Conservation (phyloP, 2,329 filamentous ascomycete species). For the Sporothrix euskadiensis region DNA sequence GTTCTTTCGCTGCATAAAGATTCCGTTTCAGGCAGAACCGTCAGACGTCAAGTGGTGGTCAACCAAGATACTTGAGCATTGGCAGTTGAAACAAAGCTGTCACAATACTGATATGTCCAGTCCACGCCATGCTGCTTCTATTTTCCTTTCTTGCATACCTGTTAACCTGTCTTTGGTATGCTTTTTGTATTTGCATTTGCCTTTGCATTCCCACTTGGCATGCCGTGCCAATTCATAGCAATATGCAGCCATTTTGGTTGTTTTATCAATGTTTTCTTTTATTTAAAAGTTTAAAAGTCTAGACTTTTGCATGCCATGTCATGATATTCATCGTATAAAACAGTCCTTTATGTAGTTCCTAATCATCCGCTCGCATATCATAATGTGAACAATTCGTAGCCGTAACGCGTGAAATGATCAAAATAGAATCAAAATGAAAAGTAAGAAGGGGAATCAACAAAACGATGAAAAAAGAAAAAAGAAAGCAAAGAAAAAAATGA, state of each 20-base stretch:
- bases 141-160: neutral
- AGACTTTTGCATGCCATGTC: neutral
- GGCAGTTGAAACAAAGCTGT: conserved; percentile 19
- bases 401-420: neutral
- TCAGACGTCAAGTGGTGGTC: neutral
- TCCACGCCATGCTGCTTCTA: neutral
- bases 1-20: neutral
- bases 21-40: neutral
- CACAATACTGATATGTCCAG: neutral
- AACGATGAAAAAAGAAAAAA: neutral
- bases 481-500: neutral
- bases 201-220: neutral
- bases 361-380: neutral
- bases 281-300: neutral
- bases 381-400: neutral
- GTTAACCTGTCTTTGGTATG: neutral
- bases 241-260: neutral
- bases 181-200: too few relatives aligned
- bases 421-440: neutral
- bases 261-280: neutral
- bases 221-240: neutral
- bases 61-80: neutral
- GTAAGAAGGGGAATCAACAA: neutral
- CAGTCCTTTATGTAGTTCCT: conserved; percentile 1
- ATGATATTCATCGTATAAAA: neutral